Base-by-base conservation (phyloP, 2,329 filamentous ascomycete genomes). In the Pyrenophora tritici-repentis region DNA sequence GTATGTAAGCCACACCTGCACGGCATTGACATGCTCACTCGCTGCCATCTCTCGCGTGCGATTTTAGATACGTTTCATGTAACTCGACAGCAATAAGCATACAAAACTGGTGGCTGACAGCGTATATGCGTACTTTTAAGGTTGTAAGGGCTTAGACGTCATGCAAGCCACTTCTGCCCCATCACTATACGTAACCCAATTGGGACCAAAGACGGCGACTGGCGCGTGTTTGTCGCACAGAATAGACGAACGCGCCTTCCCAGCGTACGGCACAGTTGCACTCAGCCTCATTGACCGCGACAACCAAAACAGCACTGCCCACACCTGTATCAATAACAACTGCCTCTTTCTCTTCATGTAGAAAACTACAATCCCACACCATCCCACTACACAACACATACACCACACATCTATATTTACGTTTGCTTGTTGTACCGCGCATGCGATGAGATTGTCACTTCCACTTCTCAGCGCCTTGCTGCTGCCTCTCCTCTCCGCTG, bases 271-370 rank as follows among this genome's bases (percentile, higher is more conserved):
- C 33, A 49, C 44, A 46, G 40, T 33, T 18, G 39, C 41, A 42
- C 55, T 59, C 53, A 59, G 58, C 58, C 58, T 56, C 58, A 42
- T 9, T 24, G 47, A 53, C 53, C 39, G 57, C 58, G 50, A 53
- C 16, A 16, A 29, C 22, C 22, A 20, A 14, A 34, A 16, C 20
- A 20, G 29, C 17, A 41, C 3, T 42, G 14, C 37, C 14, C 16
- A 24, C 35, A 33, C 38, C 48, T n/a, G 41, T 33, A 42, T 51
- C 31, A 48, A 55, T 32, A 46, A 47, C n/a, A 47, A 43, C 20
- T 41, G 48, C 34, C 26, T 42, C 48, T 46, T 29, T 48, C 33
- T 33, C 36, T 38, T 47, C 12, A 50, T 47, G 9, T 48, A 50
- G 44, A 49, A 53, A 13, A 20, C 42, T 42, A 10, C 7, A 35